Conservation (phyloP, 1,284 basidiomycete species). For the Rhodotorula sp. region DNA sequence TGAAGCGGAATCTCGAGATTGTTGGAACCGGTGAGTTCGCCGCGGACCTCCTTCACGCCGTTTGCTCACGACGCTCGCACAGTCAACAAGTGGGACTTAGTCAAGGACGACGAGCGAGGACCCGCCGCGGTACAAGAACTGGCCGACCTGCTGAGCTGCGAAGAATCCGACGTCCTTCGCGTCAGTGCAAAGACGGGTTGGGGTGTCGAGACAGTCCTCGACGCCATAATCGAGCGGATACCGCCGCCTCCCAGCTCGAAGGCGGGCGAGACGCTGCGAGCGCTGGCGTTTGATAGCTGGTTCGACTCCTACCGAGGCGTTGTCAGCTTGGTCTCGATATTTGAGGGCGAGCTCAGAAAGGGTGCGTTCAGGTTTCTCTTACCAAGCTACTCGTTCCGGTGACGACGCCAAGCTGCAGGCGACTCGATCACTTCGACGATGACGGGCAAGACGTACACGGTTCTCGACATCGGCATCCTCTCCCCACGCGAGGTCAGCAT, state of each 20-base stretch:
- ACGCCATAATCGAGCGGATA: conserved; percentile 76
- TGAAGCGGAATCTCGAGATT: conserved; percentile 75
- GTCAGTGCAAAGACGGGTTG: conserved; percentile 92
- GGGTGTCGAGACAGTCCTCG: conserved; percentile 71
- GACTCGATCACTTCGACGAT: conserved; percentile 84
- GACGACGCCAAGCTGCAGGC: conserved; percentile 54
- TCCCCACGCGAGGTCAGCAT: conserved; percentile 79
- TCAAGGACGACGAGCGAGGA: conserved; percentile 38
- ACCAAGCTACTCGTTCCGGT: background rate
- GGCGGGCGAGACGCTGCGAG: conserved; percentile 52
- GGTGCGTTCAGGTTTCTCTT: conserved; percentile 44
- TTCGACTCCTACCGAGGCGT: conserved; percentile 97
- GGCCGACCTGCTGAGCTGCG: conserved; percentile 68
- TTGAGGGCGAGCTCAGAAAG: conserved; percentile 58
- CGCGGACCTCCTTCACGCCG: no score
- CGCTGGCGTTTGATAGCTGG: conserved; percentile 85
- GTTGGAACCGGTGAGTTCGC: conserved; percentile 71
- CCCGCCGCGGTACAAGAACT: conserved; percentile 60
- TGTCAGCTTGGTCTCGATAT: conserved; percentile 81
- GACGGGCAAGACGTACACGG: conserved; percentile 86
- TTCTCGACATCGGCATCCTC: conserved; percentile 88
- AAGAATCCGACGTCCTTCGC: conserved; percentile 66
- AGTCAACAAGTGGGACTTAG: conserved; percentile 56
- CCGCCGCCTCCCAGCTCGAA: conserved; percentile 56
- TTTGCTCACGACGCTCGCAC: conserved; percentile 48